Conservation (phyloP, 2,329 filamentous ascomycete genomes). For the Emericellopsis atlantica region DNA sequence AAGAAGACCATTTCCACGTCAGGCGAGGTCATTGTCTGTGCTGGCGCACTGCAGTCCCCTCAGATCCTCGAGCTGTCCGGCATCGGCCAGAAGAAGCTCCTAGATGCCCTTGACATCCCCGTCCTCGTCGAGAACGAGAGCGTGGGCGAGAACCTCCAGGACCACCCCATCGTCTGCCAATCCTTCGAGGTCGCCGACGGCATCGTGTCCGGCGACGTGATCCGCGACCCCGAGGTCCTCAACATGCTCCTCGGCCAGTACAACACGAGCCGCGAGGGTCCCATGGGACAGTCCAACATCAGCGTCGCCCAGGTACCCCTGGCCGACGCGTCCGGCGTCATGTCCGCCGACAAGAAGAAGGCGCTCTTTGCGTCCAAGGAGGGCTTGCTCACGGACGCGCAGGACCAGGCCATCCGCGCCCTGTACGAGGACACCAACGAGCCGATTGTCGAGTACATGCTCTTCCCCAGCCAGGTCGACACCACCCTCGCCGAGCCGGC, state of each 20-base stretch:
- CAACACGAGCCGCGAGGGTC: slow-evolving; percentile 7
- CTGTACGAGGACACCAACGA: slow-evolving; percentile 15
- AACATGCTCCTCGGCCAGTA: slow-evolving; percentile 29
- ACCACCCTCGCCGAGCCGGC: slow-evolving; percentile 12
- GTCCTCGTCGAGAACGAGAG: slow-evolving; percentile 43
- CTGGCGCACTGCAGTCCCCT: slow-evolving; percentile 49
- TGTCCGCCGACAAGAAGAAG: slow-evolving; percentile 10
- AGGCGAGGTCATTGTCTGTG: slow-evolving; percentile 29
- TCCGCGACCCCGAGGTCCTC: slow-evolving; percentile 17
- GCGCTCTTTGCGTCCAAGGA: slow-evolving; percentile 10
- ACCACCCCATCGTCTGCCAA: slow-evolving; percentile 41
- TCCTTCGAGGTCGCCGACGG: slow-evolving; percentile 29
- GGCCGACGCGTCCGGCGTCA: slow-evolving; percentile 13
- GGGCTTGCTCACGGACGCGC: slow-evolving; percentile 5
- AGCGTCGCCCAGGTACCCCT: slow-evolving; percentile 20
- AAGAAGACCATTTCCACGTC: slow-evolving; percentile 11
- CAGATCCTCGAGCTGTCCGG: slow-evolving; percentile 54
- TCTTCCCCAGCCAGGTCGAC: slow-evolving; percentile 17
- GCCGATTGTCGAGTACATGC: slow-evolving; percentile 18
- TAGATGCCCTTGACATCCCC: slow-evolving; percentile 39
- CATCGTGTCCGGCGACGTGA: slow-evolving; percentile 22
- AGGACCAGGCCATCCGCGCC: slow-evolving; percentile 11
- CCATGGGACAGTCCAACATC: slow-evolving; percentile 25
- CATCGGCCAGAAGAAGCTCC: slow-evolving; percentile 41
- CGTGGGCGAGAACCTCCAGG: slow-evolving; percentile 52